phyloP scores from a whole-genome alignment of 1,284 basidiomycete species.

The Serendipita sp. region DNA sequence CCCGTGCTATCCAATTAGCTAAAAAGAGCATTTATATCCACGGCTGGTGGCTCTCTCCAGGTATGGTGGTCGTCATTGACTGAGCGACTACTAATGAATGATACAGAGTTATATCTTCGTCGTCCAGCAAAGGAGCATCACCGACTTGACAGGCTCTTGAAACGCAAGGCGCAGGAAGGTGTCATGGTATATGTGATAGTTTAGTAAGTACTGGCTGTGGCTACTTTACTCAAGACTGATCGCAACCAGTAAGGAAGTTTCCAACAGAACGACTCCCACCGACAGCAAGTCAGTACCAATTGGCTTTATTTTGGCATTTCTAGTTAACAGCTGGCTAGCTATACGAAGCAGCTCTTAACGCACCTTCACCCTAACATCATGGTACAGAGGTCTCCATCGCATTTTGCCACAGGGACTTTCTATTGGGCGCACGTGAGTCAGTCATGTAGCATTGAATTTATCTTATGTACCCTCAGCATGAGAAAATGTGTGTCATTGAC shows the following conservation, averaged over 20 bases:
- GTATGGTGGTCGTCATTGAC: conserved; percentile 23
- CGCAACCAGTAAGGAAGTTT: conserved; percentile 76
- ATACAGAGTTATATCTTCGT: conserved; percentile 66
- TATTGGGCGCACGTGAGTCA: conserved; percentile 87
- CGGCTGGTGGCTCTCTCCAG: conserved; percentile 89
- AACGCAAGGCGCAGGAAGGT: conserved; percentile 88
- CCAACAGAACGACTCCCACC: conserved; percentile 87
- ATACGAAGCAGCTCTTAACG: conserved; percentile 81
- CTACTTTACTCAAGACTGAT: neutral
- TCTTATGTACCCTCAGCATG: conserved; percentile 46
- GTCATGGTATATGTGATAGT: conserved; percentile 95
- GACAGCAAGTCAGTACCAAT: conserved; percentile 58
- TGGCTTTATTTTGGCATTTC: neutral
- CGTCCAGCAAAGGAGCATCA: conserved; percentile 77
- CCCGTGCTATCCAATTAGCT: conserved; percentile 81
- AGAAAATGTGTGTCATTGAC: conserved; percentile 96
- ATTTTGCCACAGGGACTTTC: conserved; percentile 94
- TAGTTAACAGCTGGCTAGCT: conserved; percentile 31
- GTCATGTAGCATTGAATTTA: neutral
- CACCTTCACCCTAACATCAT: conserved; percentile 85
- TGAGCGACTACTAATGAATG: conserved; percentile 14
- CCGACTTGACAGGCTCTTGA: conserved; percentile 75
- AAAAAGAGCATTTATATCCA: conserved; percentile 86
- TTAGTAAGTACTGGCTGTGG: conserved; percentile 41
- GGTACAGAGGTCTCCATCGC: conserved; percentile 93